phyloP scores from a whole-genome alignment of 805 yeast genomes.

The Teunomyces aglyptinius region DNA sequence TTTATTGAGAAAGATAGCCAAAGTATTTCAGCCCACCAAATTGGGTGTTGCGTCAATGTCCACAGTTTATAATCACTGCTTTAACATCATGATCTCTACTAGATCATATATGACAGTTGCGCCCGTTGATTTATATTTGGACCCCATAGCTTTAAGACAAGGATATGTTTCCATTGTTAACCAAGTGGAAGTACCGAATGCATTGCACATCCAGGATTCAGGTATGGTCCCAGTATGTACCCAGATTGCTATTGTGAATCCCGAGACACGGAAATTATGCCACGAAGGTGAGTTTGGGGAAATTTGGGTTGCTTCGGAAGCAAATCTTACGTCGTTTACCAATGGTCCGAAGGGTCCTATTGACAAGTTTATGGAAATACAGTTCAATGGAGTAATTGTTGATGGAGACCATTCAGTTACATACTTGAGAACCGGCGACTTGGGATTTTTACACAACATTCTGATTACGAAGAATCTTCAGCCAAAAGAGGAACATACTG shows the following conservation, averaged over 20 bases:
- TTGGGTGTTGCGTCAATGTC: constrained; percentile 69
- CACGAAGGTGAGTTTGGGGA: constrained; percentile 93
- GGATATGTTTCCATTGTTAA: constrained; percentile 81
- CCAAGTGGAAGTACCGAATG: constrained; percentile 65
- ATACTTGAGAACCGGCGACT: constrained; percentile 87
- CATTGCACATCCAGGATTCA: constrained; percentile 82
- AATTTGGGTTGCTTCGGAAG: constrained; percentile 93
- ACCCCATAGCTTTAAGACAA: constrained; percentile 84
- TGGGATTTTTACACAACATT: constrained; percentile 86
- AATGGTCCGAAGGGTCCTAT: constrained; percentile 51
- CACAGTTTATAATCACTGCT: constrained; percentile 71
- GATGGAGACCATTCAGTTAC: constrained; percentile 58
- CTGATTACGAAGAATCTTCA: constrained; percentile 40
- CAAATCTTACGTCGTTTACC: constrained; percentile 63
- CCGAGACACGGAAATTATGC: constrained; percentile 80
- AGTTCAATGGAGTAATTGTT: constrained; percentile 61
- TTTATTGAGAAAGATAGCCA: constrained; percentile 55
- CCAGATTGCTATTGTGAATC: constrained; percentile 91
- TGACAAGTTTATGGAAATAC: constrained; percentile 48
- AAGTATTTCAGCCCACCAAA: constrained; percentile 60
- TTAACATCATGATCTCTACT: constrained; percentile 81
- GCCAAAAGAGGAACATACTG: constrained; percentile 24
- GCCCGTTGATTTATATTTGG: constrained; percentile 83
- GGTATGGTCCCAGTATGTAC: constrained; percentile 97
- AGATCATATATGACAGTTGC: constrained; percentile 87